Conservation (phyloP, 345 rosid species). For the Populus davidiana region DNA sequence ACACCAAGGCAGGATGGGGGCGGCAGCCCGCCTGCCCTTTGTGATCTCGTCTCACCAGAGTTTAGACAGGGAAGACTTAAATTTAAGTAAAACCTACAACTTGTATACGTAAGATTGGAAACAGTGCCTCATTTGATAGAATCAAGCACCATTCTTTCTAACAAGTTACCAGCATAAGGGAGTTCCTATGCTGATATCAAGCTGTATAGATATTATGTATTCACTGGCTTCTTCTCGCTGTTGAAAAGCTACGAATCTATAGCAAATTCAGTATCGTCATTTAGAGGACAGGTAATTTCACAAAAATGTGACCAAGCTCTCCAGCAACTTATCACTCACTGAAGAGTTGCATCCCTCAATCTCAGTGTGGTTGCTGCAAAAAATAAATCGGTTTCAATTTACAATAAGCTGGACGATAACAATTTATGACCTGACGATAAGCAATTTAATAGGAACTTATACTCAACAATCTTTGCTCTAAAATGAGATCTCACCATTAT, state of each 20-base stretch:
- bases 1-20: not conserved
- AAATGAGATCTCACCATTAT: not conserved
- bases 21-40: not conserved
- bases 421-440: not conserved
- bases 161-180: slow-evolving; percentile 16
- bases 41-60: slow-evolving; percentile 22
- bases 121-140: slow-evolving; percentile 23
- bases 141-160: slow-evolving; percentile 20
- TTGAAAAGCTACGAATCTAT: not conserved
- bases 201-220: not conserved
- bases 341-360: not conserved
- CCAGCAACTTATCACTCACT: not conserved
- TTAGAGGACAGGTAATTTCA: not conserved
- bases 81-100: slow-evolving; percentile 15
- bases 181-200: slow-evolving; percentile 1
- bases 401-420: not conserved
- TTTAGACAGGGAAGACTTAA: not conserved
- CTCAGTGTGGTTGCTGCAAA: slow-evolving; percentile 22
- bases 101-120: slow-evolving; percentile 20
- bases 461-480: not conserved
- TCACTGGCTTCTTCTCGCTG: not conserved
- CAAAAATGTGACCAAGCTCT: slow-evolving; percentile 1
- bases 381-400: not conserved
- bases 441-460: not conserved
- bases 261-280: slow-evolving; percentile 3